Percentiles rank a stretch among this genome's conserved stretches.
Evolutionary conservation across 2,329 filamentous ascomycete species (phyloP).

Genomic region (Alternaria consortialis): DNA sequence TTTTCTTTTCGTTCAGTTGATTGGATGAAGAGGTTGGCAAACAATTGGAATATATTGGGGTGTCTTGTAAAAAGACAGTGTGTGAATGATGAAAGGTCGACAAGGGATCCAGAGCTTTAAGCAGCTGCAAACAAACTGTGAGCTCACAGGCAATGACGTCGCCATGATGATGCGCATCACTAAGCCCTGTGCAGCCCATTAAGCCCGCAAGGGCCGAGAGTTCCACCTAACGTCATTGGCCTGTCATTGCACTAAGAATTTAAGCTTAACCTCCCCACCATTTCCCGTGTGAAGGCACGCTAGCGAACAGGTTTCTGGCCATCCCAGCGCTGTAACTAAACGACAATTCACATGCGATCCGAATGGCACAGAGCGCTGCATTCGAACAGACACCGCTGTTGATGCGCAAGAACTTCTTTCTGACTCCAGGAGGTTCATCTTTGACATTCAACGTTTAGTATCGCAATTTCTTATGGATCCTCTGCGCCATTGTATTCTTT

Average conservation of each 20-base stretch:
- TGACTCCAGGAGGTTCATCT: neutral
- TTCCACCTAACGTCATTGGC: constrained; percentile 13
- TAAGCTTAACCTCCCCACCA: constrained; percentile 14
- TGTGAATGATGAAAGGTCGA: constrained; percentile 2
- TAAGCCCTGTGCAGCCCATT: neutral
- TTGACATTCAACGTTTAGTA: neutral
- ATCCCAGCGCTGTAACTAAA: neutral
- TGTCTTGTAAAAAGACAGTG: constrained; percentile 11
- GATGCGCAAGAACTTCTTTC: neutral
- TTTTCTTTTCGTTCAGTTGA: constrained; percentile 9
- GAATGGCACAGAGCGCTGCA: neutral
- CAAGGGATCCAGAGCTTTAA: constrained; percentile 16
- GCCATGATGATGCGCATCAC: constrained; percentile 22
- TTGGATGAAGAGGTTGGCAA: neutral
- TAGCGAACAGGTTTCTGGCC: constrained; percentile 7
- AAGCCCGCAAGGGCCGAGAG: constrained; percentile 1
- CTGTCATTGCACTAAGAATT: constrained; percentile 10
- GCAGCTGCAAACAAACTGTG: constrained; percentile 9
- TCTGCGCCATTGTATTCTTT: neutral
- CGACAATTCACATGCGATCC: neutral
- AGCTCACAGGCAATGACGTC: constrained; percentile 14
- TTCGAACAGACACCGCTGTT: neutral
- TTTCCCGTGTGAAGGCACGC: neutral
- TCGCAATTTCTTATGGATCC: neutral
- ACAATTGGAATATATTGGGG: constrained; percentile 11